Evolutionary conservation across 208 protist species (phyloP).

Genomic region (Leishmania guyanensis): DNA sequence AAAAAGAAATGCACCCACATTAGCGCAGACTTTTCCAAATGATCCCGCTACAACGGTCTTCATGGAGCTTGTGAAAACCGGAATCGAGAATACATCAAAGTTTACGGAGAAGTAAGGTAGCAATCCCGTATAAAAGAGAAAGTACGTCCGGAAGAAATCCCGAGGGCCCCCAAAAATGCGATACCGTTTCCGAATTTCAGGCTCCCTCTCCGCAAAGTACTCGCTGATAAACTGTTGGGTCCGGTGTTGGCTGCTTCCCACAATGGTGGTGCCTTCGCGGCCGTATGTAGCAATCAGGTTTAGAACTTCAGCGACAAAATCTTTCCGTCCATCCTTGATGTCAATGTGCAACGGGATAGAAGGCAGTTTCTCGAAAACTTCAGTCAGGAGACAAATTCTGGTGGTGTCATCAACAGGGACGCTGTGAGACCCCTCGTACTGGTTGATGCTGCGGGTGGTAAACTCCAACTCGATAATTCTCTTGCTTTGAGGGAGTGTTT

Average conservation of each 20-base stretch:
- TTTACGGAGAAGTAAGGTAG: slow-evolving; percentile 56
- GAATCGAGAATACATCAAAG: slow-evolving; percentile 83
- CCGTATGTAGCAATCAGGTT: slow-evolving; percentile 66
- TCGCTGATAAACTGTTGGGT: slow-evolving; percentile 54
- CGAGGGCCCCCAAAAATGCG: slow-evolving; percentile 52
- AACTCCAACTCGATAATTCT: slow-evolving; percentile 69
- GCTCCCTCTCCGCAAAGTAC: slow-evolving; percentile 46
- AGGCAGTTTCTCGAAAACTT: slow-evolving; percentile 74
- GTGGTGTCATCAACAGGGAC: slow-evolving; percentile 63
- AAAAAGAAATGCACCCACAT: slow-evolving; percentile 41
- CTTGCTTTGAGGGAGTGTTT: slow-evolving; percentile 56
- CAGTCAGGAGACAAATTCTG: slow-evolving; percentile 61
- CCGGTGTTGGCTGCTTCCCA: slow-evolving; percentile 62
- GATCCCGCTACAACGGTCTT: slow-evolving; percentile 17
- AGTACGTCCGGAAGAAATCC: slow-evolving; percentile 50
- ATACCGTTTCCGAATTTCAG: slow-evolving; percentile 50
- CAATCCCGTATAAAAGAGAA: slow-evolving; percentile 69
- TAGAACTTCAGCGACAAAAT: slow-evolving; percentile 52
- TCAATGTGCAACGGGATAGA: slow-evolving; percentile 72
- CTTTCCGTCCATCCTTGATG: slow-evolving; percentile 59
- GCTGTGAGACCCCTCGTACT: slow-evolving; percentile 47
- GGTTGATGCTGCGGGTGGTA: slow-evolving; percentile 28
- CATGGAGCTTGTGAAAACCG: slow-evolving; percentile 59
- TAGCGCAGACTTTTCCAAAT: slow-evolving; percentile 23
- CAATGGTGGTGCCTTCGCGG: slow-evolving; percentile 54